These are phyloP conservation scores for Juglanconis juglandina DNA, from an alignment of 2,329 filamentous ascomycete genomes.

Conservation along the genomic window DNA sequence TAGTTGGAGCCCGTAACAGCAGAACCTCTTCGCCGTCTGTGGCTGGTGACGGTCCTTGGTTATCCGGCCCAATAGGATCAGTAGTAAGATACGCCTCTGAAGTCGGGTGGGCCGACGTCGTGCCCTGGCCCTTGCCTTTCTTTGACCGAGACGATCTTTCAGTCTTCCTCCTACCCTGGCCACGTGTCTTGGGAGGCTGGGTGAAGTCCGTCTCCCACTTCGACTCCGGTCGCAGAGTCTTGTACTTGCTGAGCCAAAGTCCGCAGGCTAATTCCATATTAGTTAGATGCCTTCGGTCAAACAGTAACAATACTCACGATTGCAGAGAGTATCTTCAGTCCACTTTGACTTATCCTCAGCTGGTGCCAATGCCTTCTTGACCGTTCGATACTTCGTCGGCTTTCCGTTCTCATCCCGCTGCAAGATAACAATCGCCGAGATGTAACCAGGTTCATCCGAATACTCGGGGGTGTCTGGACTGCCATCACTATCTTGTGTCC, in stretches of 20 bases:
- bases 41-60: constrained; percentile 28
- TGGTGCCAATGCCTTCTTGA: constrained; percentile 68
- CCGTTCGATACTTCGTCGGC: constrained; percentile 65
- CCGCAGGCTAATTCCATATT: constrained; percentile 64
- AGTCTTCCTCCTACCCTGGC: constrained; percentile 37
- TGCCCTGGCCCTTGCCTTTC: constrained; percentile 48
- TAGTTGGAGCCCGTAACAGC: constrained; percentile 18
- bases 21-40: constrained; percentile 21
- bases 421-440: constrained; percentile 70
- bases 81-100: constrained; percentile 55
- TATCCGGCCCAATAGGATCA: constrained; percentile 48
- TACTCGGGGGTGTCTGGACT: constrained; percentile 67
- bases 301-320: constrained; percentile 57
- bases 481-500: constrained; percentile 71
- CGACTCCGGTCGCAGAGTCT: constrained; percentile 75
- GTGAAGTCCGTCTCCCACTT: constrained; percentile 71
- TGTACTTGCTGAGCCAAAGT: constrained; percentile 89
- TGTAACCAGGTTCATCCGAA: constrained; percentile 67
- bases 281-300: constrained; percentile 23
- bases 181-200: constrained; percentile 47
- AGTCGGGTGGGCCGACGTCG: constrained; percentile 41
- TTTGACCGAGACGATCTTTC: constrained; percentile 42
- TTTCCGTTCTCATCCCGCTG: constrained; percentile 61
- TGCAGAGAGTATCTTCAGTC: constrained; percentile 76
- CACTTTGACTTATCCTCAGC: constrained; percentile 65